These are phyloP conservation scores for Lentinula novae-zelandiae DNA, from an alignment of 1,284 basidiomycete genomes.

Conservation along the genomic window DNA sequence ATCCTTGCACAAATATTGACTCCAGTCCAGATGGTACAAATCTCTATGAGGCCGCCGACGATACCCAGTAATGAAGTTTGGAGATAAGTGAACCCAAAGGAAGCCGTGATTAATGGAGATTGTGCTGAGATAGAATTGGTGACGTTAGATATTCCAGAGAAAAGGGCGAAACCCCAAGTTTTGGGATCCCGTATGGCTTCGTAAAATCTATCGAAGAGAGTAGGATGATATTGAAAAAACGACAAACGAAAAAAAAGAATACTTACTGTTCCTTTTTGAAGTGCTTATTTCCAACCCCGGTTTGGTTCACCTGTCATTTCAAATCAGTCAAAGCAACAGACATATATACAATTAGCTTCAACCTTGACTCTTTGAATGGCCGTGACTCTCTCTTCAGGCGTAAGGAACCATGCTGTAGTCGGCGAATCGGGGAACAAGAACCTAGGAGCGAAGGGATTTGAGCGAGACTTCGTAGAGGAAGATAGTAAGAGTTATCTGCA, in stretches of 20 bases:
- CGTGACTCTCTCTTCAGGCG: slow-evolving; percentile 58
- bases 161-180: slow-evolving; percentile 64
- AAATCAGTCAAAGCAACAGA: not conserved
- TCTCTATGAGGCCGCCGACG: slow-evolving; percentile 72
- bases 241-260: not conserved
- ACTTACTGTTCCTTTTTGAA: slow-evolving; percentile 69
- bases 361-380: slow-evolving; percentile 61
- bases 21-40: slow-evolving; percentile 58
- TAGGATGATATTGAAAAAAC: not conserved
- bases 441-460: not conserved
- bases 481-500: slow-evolving; percentile 24
- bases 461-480: slow-evolving; percentile 11
- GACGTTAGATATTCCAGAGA: slow-evolving; percentile 37
- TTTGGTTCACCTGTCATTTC: slow-evolving; percentile 50
- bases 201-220: slow-evolving; percentile 43
- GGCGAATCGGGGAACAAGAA: slow-evolving; percentile 65
- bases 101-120: slow-evolving; percentile 66
- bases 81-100: slow-evolving; percentile 68
- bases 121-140: slow-evolving; percentile 74
- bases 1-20: slow-evolving; percentile 52
- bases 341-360: too few relatives aligned
- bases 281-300: slow-evolving; percentile 73
- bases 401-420: slow-evolving; percentile 68
- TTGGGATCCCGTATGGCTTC: slow-evolving; percentile 68
- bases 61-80: slow-evolving; percentile 77